Evolutionary conservation across 164 flowering plant genomes (phyloP).

Genomic region (Vitis amurensis): DNA sequence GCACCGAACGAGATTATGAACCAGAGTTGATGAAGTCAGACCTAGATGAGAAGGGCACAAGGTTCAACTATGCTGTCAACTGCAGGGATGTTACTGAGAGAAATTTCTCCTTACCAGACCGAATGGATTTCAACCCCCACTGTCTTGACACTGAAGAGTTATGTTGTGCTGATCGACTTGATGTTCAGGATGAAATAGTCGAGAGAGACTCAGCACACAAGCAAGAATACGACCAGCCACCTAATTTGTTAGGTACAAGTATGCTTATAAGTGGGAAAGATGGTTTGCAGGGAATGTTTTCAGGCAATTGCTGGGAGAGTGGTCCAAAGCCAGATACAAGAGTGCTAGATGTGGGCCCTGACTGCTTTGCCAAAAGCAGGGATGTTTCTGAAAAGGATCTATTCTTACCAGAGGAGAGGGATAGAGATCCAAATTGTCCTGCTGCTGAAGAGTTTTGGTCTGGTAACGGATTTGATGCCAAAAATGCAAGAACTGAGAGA

Average conservation of each 20-base stretch:
- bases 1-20: too few species aligned
- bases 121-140: too few species aligned
- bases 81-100: too few species aligned
- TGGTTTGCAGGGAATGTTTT: not conserved
- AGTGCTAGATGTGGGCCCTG: not conserved
- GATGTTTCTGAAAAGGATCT: not conserved
- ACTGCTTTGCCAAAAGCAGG: not conserved
- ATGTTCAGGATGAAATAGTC: too few species aligned
- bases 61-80: too few species aligned
- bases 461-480: conserved; percentile 8
- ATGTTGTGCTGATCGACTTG: too few species aligned
- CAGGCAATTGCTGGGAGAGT: not conserved
- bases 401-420: not conserved
- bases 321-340: not conserved
- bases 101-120: too few species aligned
- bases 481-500: conserved; percentile 7
- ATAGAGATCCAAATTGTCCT: not conserved
- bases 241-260: not conserved
- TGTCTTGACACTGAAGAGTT: too few species aligned
- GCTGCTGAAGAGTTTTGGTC: conserved; percentile 1
- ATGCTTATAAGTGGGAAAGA: not conserved
- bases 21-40: too few species aligned
- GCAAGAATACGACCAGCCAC: not conserved
- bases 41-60: too few species aligned
- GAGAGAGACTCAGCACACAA: too few species aligned